phyloP scores from a whole-genome alignment of 805 yeast species.

The Candida ulmi region DNA sequence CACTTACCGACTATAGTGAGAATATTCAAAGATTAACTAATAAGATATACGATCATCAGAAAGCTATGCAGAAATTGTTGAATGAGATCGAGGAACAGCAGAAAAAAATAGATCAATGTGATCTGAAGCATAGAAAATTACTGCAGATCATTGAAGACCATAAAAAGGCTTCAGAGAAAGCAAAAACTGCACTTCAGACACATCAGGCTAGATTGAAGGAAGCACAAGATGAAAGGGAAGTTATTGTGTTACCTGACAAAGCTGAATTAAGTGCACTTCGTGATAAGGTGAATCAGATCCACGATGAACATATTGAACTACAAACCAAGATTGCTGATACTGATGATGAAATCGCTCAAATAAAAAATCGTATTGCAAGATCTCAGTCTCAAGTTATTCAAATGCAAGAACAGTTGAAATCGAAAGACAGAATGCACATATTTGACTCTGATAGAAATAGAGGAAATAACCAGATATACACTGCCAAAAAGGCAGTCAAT shows the following conservation, averaged over 20 bases:
- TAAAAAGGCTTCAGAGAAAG: not conserved
- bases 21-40: slow-evolving; percentile 25
- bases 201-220: slow-evolving; percentile 14
- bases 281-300: no score
- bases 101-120: slow-evolving; percentile 12
- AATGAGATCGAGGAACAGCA: slow-evolving; percentile 29
- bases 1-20: slow-evolving; percentile 13
- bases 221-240: slow-evolving; percentile 13
- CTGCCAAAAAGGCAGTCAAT: slow-evolving; percentile 32
- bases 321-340: slow-evolving; percentile 38
- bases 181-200: not conserved
- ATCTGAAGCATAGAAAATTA: slow-evolving; percentile 11
- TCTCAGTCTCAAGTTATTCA: slow-evolving; percentile 25
- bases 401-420: slow-evolving; percentile 31
- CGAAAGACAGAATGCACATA: slow-evolving; percentile 47
- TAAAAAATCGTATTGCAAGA: slow-evolving; percentile 28
- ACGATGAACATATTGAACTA: slow-evolving; percentile 14
- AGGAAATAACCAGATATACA: slow-evolving; percentile 9
- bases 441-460: slow-evolving; percentile 27
- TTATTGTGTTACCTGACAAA: slow-evolving; percentile 15
- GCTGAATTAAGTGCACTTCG: slow-evolving; percentile 22
- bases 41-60: slow-evolving; percentile 24
- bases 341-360: slow-evolving; percentile 34
- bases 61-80: slow-evolving; percentile 28
- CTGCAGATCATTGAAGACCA: slow-evolving; percentile 4